These are phyloP conservation scores for Nitzschia palea DNA, from an alignment of 108 stramenopile genomes.

Conservation along the genomic window DNA sequence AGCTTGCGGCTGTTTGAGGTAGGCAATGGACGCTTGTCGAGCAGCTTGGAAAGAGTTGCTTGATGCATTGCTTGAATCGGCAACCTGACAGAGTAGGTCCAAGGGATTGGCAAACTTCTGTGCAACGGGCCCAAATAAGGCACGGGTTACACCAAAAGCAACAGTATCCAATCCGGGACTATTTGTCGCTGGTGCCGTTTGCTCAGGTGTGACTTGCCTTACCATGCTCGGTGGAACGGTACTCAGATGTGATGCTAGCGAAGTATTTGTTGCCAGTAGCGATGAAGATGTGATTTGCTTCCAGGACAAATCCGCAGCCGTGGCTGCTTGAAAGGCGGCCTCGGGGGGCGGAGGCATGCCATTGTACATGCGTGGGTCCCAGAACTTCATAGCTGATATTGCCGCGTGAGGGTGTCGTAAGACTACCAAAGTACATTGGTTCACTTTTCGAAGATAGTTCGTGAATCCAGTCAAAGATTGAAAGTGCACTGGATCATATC, in stretches of 20 bases:
- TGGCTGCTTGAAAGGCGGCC: not conserved
- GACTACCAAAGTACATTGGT: conserved; percentile 7
- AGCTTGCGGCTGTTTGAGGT: not conserved
- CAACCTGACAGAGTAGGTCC: not conserved
- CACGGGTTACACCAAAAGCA: too few species aligned
- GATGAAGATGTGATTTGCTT: not conserved
- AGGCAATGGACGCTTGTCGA: not conserved
- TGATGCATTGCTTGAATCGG: not conserved
- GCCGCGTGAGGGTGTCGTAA: conserved; percentile 12
- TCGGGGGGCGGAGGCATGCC: not conserved
- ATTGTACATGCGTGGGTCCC: not conserved
- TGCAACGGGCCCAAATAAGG: too few species aligned
- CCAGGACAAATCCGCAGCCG: conserved; percentile 5
- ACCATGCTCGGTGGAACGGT: not conserved
- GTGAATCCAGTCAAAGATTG: not conserved
- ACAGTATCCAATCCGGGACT: too few species aligned
- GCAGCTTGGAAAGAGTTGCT: not conserved
- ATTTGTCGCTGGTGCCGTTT: too few species aligned
- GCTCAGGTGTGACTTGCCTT: conserved; percentile 9
- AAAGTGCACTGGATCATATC: conserved; percentile 9
- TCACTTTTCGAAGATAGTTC: not conserved
- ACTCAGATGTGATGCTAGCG: too few species aligned
- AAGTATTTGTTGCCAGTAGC: too few species aligned
- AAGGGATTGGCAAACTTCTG: too few species aligned
- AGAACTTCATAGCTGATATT: not conserved